Evolutionary conservation across 306 rosid species (phyloP).

Genomic region (Glycine tomentella): DNA sequence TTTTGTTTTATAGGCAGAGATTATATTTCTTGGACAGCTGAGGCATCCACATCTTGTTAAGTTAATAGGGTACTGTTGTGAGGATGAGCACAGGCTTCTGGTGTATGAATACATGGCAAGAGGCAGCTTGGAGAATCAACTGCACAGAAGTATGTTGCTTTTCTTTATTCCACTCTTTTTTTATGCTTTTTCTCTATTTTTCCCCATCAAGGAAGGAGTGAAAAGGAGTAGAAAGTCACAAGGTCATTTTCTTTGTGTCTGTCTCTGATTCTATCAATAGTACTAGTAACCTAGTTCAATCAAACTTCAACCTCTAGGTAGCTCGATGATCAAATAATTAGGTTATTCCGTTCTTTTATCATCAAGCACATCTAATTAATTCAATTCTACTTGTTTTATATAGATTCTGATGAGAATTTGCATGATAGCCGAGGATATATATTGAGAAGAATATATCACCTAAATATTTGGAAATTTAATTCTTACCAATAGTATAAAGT

Average conservation of each 20-base stretch:
- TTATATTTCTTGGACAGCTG: constrained; percentile 84
- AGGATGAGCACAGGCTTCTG: constrained; percentile 77
- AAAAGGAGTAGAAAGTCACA: background rate
- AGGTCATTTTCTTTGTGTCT: background rate
- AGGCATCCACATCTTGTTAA: constrained; percentile 82
- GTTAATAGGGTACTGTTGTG: constrained; percentile 79
- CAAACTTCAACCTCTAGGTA: too few relatives aligned
- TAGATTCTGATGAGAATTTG: background rate
- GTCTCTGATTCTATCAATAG: constrained; percentile 5
- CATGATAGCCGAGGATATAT: background rate
- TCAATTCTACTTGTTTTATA: background rate
- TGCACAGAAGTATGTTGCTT: constrained; percentile 67
- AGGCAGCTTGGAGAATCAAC: constrained; percentile 79
- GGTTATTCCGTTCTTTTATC: background rate
- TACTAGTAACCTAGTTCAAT: background rate
- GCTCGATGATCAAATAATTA: background rate
- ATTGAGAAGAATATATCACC: too few relatives aligned
- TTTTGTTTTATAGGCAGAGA: constrained; percentile 64
- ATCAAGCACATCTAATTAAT: background rate
- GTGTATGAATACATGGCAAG: constrained; percentile 82
- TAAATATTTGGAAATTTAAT: background rate
- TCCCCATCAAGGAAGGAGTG: background rate
- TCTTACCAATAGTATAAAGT: background rate
- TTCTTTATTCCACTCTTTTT: constrained; percentile 1
- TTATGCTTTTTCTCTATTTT: background rate